A percentile compares a stretch with the other conserved stretches of the same genome.
Evolutionary conservation across 83 land plant species (phyloP).

Genomic region (Diphasiastrum complanatum): DNA sequence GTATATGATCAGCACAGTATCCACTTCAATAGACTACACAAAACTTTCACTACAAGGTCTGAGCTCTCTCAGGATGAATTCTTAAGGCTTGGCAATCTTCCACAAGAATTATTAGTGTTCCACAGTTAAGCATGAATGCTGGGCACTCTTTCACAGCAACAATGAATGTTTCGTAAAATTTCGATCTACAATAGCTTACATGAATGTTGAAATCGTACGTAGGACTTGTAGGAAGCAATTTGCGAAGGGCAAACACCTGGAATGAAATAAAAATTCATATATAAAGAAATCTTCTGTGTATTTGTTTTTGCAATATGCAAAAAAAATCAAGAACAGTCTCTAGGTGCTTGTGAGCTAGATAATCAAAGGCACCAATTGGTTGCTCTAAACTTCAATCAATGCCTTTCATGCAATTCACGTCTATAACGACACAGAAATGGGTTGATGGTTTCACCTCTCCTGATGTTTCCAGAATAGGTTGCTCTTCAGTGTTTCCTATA

Average conservation of each 20-base stretch:
- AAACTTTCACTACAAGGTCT: too few species aligned
- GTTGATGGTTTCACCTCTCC: conserved; percentile 55
- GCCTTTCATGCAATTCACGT: too few species aligned
- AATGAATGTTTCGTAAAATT: background rate
- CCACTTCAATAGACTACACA: too few species aligned
- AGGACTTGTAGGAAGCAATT: conserved; percentile 68
- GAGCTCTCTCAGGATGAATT: too few species aligned
- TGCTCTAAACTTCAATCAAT: background rate
- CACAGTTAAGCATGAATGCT: too few species aligned
- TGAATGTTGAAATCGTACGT: conserved; percentile 91
- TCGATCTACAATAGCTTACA: conserved; percentile 38
- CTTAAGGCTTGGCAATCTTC: too few species aligned
- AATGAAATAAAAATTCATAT: background rate
- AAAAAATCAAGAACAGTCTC: background rate
- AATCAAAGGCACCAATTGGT: background rate
- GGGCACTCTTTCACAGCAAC: background rate
- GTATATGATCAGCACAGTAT: too few species aligned
- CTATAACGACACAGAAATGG: background rate
- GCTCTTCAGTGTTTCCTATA: conserved; percentile 51
- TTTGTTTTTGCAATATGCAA: background rate
- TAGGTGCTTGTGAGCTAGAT: background rate
- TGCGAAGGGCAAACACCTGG: conserved; percentile 82
- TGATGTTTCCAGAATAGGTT: conserved; percentile 71
- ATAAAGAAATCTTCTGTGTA: background rate
- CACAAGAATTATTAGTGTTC: too few species aligned